phyloP scores from a whole-genome alignment of 768 basidiomycete genomes.

The Pleurotus salmoneostramineus region DNA sequence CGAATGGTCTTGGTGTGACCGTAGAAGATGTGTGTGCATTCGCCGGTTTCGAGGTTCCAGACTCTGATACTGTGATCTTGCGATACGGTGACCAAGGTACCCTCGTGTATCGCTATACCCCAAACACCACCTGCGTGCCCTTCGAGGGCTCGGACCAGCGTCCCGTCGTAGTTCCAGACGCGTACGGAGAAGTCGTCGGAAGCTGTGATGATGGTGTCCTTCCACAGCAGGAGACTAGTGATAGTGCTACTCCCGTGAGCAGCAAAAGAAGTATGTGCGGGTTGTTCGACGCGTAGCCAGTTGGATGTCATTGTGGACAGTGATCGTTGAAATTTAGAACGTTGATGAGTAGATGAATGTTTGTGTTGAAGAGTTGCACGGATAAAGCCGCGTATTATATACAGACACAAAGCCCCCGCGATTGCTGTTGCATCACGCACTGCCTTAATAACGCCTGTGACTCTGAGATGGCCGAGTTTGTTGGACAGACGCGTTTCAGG shows the following conservation, averaged over 20 bases:
- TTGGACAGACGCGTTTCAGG: no score
- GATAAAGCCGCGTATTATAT: no score
- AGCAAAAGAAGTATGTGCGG: background rate
- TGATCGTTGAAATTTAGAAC: no score
- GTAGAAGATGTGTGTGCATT: background rate
- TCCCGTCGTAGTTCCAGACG: constrained; percentile 1
- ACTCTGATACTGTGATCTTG: background rate
- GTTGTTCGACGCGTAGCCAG: background rate
- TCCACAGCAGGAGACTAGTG: constrained; percentile 1
- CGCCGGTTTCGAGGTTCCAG: background rate
- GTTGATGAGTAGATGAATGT: no score
- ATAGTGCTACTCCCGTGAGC: background rate
- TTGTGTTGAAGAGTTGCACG: no score
- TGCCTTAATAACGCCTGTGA: no score
- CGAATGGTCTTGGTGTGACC: background rate
- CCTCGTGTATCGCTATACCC: background rate
- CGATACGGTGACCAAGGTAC: constrained; percentile 1
- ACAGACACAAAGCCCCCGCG: no score
- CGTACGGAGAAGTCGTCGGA: background rate
- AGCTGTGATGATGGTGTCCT: background rate
- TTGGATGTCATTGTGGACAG: background rate
- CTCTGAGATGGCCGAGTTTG: no score
- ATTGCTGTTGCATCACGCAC: no score
- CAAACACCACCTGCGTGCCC: constrained; percentile 1
- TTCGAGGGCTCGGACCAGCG: background rate